Percentiles rank a stretch among this genome's conserved stretches.
These are phyloP conservation scores for Aegilops longissima DNA, from an alignment of 176 grass and related monocot genomes.

Conservation along the genomic window DNA sequence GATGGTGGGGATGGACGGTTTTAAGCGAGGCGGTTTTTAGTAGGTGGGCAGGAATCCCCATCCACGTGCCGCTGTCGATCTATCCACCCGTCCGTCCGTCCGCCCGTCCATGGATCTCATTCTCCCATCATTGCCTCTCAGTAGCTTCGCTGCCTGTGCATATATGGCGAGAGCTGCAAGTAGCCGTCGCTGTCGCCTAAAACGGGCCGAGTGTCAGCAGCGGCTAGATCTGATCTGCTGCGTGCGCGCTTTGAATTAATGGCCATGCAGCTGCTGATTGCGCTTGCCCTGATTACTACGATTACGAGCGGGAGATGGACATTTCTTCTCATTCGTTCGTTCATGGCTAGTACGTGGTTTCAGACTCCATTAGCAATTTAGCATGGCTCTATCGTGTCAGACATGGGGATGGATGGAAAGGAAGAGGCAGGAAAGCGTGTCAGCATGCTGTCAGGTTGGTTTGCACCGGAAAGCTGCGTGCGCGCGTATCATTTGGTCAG, in stretches of 20 bases:
- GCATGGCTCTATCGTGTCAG: not conserved
- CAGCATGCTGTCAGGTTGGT: not conserved
- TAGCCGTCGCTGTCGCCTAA: conserved; percentile 12
- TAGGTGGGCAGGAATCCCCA: conserved; percentile 40
- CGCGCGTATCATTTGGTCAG: conserved; percentile 32
- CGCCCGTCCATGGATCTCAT: conserved; percentile 3
- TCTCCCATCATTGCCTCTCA: not conserved
- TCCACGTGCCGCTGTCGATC: conserved; percentile 57
- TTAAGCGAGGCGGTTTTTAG: conserved; percentile 42
- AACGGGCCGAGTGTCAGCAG: not conserved
- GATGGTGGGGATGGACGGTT: conserved; percentile 19
- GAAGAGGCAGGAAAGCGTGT: not conserved
- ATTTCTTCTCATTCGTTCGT: not conserved
- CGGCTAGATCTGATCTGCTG: not conserved
- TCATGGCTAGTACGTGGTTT: not conserved
- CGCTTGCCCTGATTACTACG: no score
- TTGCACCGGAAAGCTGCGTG: not conserved
- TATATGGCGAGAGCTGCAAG: not conserved
- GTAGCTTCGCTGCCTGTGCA: not conserved
- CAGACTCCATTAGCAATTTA: not conserved
- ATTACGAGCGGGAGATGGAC: not conserved
- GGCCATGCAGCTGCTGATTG: not conserved
- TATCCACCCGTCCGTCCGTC: not conserved
- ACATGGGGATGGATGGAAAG: not conserved
- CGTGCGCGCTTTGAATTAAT: not conserved